Base-by-base conservation (phyloP, 768 basidiomycete genomes). In the Suillus hirtellus region DNA sequence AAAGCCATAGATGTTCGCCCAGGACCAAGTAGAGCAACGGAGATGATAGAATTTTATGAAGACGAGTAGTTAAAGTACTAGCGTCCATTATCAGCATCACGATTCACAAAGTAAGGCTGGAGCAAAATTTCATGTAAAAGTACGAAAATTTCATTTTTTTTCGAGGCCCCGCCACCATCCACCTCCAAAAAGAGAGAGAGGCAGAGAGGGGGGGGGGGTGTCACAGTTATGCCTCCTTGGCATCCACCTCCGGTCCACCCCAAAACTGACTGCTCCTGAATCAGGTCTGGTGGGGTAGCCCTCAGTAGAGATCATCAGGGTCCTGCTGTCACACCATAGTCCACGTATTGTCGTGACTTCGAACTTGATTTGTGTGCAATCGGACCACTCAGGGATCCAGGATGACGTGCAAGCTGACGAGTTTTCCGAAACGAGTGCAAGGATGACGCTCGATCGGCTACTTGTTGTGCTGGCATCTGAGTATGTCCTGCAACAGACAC, bases 401-500 rank as follows among this genome's bases (percentile, higher is more conserved):
- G 2, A 38, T 56, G 37, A 17, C 11, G 21, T 17, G 14, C 21
- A 11, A 24, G 3, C 17, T 12, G 1, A 27, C 8, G 17, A 40
- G 17, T 58, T 58, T 42, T 6, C 40, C 56, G 11, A 27, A 58
- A 42, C 6, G 17, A 12, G 6, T 27, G 17, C 17, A 27, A 42
- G 10, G 40, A 27, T 58, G 24, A 38, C 24, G 40, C 17, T 58
- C 2, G 38, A 40, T 58, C 40, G 10, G 24, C 17, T 27, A 17
- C 1, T 58, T 58, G 56, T 3, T 42, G 56, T 11, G 56, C 56
- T 58, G 56, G 56, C 56, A 58, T n/a, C 27, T 7, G 27, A 42
- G 24, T 24, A 21, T 21, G 37, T 55, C n/a, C 12, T 55, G 7
- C 8, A 15, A 37, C 37, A 21, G 24, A 56, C 21, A 14, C 53